Base-by-base conservation (phyloP, 1,284 basidiomycete species). In the Melampsora americana region DNA sequence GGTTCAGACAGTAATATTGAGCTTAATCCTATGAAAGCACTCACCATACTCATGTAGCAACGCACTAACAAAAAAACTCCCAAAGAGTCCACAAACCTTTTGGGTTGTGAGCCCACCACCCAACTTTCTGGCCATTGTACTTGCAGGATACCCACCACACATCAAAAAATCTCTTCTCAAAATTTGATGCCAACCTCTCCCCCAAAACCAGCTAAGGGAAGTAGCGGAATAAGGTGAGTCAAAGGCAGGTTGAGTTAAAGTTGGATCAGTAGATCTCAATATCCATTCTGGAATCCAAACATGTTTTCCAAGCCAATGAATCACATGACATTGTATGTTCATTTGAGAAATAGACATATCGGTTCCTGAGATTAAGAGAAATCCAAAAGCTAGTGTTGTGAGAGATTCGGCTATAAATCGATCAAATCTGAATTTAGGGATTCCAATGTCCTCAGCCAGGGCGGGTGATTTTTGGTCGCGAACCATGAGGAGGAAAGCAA, bases 141-240 rank as follows among this genome's bases (percentile, higher is more conserved):
- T 74, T 7, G 53, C 62, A 7, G 71, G 71, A 14, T 50, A 12
- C 1, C 60, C 71, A 59, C 50, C 71, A 26, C 62, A 74, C 30
- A 74, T 59, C 26, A 74, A 23, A 11, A 74, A 64, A 14, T 59
- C 48, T 20, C 61, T 46, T 20, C 71, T 26, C 5, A 73, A 64
- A n/a, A 73, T 66, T 48, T 65, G 71, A 80, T 88, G 87, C 87
- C 82, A 89, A 59, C 73, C 84, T 83, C 78, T 82, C 78, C 77
- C 84, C 86, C 87, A 88, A 77, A 87, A 86, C 14, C 86, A 85
- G 44, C 82, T 82, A 30, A 88, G 79, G 1, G 86, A 87, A 5
- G 84, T 84, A 0, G 85, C 77, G 18, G 79, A 77, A 84, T 85
- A 87, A 86, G 87, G 32, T 81, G 73, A 71, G 84, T 80, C 79